Percentiles rank a stretch among this genome's conserved stretches.
These are phyloP conservation scores for Entomophthora muscae DNA, from an alignment of 371 early-diverging fungal species.

Conservation along the genomic window DNA sequence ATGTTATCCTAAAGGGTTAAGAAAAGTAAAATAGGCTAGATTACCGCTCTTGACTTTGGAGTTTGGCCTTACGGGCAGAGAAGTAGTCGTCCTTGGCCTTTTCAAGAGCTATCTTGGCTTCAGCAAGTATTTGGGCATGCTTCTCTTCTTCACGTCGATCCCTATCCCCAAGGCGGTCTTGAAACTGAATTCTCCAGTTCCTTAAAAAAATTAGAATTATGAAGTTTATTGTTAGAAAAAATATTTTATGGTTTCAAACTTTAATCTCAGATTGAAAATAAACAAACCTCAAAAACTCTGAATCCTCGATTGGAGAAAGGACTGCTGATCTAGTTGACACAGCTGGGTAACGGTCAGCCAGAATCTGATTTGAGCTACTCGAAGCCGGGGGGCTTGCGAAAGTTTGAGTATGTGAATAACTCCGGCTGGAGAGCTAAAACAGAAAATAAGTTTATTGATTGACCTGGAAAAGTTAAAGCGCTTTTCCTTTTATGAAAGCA, in stretches of 20 bases:
- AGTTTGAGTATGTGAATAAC: neutral
- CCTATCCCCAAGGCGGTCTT: slow-evolving; percentile 2
- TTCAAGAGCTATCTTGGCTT: neutral
- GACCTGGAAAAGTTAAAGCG: no score
- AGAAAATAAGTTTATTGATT: no score
- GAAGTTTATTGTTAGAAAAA: neutral
- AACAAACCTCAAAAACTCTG: neutral
- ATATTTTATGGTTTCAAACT: no score
- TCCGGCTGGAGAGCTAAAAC: neutral
- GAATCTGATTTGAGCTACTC: neutral
- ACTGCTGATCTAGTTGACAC: neutral
- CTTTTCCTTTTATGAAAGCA: no score
- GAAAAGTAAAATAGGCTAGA: neutral
- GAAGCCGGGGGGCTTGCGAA: neutral
- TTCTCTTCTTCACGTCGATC: slow-evolving; percentile 1
- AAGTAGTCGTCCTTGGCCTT: neutral
- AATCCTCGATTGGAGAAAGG: neutral
- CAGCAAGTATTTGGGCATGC: neutral
- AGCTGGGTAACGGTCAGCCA: neutral
- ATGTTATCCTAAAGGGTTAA: neutral
- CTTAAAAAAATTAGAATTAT: neutral
- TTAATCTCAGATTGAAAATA: no score
- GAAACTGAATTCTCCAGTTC: slow-evolving; percentile 4
- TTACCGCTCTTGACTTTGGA: neutral
- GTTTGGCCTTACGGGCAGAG: neutral